Evolutionary conservation across 129 eudicot genomes (phyloP), one percentile per base, ranked within the genome.

Genomic region (Oenanthe sinensis): DNA sequence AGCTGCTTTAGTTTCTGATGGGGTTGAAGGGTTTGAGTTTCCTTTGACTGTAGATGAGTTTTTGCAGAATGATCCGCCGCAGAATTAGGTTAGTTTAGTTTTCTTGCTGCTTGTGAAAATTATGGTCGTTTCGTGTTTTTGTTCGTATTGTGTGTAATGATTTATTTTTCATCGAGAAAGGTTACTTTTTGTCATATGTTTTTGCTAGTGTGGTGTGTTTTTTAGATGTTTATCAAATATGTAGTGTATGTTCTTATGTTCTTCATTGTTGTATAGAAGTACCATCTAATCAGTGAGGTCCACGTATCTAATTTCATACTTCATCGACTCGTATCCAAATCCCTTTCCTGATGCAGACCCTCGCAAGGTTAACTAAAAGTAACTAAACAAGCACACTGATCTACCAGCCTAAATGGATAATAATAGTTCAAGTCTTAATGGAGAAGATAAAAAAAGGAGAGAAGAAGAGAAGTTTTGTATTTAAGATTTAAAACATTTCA

Each of bases 1-100:
- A 83, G 96, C 96, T 79, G 85, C 91, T 20, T 77, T 87, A 77
- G 58, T 81, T 83, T 73, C 81, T 8, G 85, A 39, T 79, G 87
- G 67, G 48, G 81, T 63, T 67, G 82, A 79, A 8, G 84, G 84
- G 16, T 9, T 88, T 24, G 87, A 84, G 85, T 88, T 93, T 71
- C 93, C 96, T 30, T 82, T 87, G 0, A 90, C 92, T 46, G 44
- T 92, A 14, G 88, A 88, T 49, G 96, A 90, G 75, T 90, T 90
- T 85, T 79, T 93, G 85, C 80, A 20, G 48, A 78, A 76, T 79
- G 96, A 90, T 86, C 96, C 93, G 4, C 98, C 98, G 1, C 24
- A 48, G 52, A 82, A 63, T 19, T 77, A 76, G 85, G 69, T 77
- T 24, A 43, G 49, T 16, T 43, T n/a, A 17, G 46, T 22, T 72